Percentiles rank a stretch among this genome's conserved stretches.
These are phyloP conservation scores for Verticillium nubilum DNA, from an alignment of 2,329 filamentous ascomycete genomes.

Conservation along the genomic window DNA sequence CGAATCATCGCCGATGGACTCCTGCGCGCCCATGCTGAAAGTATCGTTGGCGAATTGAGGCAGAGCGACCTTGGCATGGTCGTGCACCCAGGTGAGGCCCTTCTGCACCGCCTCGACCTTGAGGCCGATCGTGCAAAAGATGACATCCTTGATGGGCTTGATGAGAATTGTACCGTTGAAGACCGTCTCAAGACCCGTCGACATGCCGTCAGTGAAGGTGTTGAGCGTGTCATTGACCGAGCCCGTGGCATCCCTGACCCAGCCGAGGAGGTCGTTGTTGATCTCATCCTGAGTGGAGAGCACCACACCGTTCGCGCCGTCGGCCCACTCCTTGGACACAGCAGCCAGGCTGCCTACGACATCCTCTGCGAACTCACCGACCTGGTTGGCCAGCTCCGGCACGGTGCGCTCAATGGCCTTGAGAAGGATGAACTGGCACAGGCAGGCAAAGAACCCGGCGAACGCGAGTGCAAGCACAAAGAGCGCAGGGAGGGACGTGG, in stretches of 20 bases:
- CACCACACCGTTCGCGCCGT: conserved; percentile 69
- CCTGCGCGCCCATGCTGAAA: conserved; percentile 73
- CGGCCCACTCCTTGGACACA: conserved; percentile 71
- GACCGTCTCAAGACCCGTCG: conserved; percentile 63
- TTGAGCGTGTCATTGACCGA: conserved; percentile 85
- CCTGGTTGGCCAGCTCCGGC: conserved; percentile 67
- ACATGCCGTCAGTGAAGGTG: conserved; percentile 72
- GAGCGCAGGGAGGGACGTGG: conserved; percentile 78
- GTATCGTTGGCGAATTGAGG: conserved; percentile 73
- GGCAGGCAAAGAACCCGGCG: conserved; percentile 75
- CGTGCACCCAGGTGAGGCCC: conserved; percentile 88
- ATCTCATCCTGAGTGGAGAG: conserved; percentile 66
- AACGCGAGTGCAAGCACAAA: conserved; percentile 79
- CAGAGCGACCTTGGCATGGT: conserved; percentile 78
- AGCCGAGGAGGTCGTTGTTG: conserved; percentile 80
- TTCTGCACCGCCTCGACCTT: conserved; percentile 82
- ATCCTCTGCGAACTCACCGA: conserved; percentile 73
- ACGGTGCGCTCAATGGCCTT: conserved; percentile 67
- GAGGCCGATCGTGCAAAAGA: conserved; percentile 81
- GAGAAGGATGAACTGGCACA: conserved; percentile 79
- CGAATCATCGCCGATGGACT: conserved; percentile 51
- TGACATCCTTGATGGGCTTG: conserved; percentile 70
- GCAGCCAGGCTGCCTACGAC: conserved; percentile 69
- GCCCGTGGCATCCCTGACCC: conserved; percentile 77
- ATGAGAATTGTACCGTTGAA: conserved; percentile 81